Evolutionary conservation across 2,329 filamentous ascomycete genomes (phyloP), one percentile per base, ranked within the genome.

Genomic region (Fusarium metavorans): DNA sequence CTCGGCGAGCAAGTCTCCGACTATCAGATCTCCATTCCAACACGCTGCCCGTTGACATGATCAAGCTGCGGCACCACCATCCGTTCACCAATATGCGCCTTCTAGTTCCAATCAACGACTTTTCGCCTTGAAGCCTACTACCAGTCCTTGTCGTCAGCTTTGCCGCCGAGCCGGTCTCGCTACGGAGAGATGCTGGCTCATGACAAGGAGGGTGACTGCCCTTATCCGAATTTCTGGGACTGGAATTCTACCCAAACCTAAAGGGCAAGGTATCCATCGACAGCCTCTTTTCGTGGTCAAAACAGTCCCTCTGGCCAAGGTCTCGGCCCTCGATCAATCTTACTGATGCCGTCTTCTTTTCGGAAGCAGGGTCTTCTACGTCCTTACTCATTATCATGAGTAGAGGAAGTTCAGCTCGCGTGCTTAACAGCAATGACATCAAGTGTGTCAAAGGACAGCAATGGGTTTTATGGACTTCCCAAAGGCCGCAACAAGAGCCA

Each of bases 161-260:
- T 30, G 14, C 35, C 18, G 30, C 37, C 10, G 10, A 25, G 20
- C 25, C 18, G 9, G 27, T 27, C 20, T 13, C 6, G 16, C 8
- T 20, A 1, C 7, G 23, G 37, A 27, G 34, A 20, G 34, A 54
- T 23, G 5, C 6, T n/a, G 27, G 10, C 23, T 56, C 23, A 50
- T 56, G 3, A 27, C 45, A n/a, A 14, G 20, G 34, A 32, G 16
- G 34, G 52, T 10, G 45, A 34, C 25, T n/a, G 27, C 30, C 61
- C 30, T 18, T n/a, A 37, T 32, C 50, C 50, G 37, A 58, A 32
- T 20, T 34, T 20, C 23, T 43, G 56, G 23, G 61, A 68, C 45
- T 73, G 74, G 74, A 76, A 76, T 73, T 73, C 27, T 64, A 30
- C 30, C 18, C 5, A 65, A 76, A 67, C 11, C 23, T 37, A 68